A percentile compares a stretch with the other conserved stretches of the same genome.
These are phyloP conservation scores for Penicillium paxilli DNA, from an alignment of 495 filamentous ascomycete species.

Conservation along the genomic window DNA sequence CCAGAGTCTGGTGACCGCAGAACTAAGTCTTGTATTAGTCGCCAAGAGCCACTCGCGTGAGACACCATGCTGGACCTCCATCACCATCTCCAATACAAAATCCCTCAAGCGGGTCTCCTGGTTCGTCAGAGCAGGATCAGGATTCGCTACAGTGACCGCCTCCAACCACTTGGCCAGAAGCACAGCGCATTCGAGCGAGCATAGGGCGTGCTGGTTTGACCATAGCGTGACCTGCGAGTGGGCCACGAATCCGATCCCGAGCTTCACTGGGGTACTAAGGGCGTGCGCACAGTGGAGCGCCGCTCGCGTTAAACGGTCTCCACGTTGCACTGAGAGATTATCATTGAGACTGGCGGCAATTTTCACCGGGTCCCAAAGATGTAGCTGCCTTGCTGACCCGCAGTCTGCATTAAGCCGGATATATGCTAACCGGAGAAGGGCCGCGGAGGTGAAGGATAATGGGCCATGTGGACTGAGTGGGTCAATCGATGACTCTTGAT, in stretches of 20 bases:
- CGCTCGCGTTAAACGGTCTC: slow-evolving; percentile 56
- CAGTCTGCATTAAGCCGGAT: slow-evolving; percentile 69
- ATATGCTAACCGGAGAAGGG: slow-evolving; percentile 63
- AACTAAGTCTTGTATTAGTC: slow-evolving; percentile 60
- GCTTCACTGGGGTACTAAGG: slow-evolving; percentile 64
- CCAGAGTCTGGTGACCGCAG: slow-evolving; percentile 65
- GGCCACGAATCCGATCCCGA: slow-evolving; percentile 68
- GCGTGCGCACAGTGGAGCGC: slow-evolving; percentile 70
- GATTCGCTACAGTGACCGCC: slow-evolving; percentile 34
- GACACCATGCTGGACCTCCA: slow-evolving; percentile 61
- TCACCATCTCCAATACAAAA: slow-evolving; percentile 65
- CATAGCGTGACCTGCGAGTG: slow-evolving; percentile 67
- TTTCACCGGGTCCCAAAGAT: slow-evolving; percentile 59
- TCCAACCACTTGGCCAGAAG: slow-evolving; percentile 59
- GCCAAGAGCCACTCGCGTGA: slow-evolving; percentile 48
- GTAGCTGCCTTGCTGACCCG: slow-evolving; percentile 59
- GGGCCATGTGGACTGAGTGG: slow-evolving; percentile 56
- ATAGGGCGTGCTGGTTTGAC: slow-evolving; percentile 71
- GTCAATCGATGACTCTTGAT: slow-evolving; percentile 52
- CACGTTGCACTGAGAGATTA: slow-evolving; percentile 58
- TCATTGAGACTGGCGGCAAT: slow-evolving; percentile 60
- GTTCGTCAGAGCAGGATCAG: slow-evolving; percentile 37
- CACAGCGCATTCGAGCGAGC: slow-evolving; percentile 69
- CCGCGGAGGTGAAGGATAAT: slow-evolving; percentile 66
- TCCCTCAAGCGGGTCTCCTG: slow-evolving; percentile 63